These are phyloP conservation scores for Fibroporia radiculosa DNA, from an alignment of 768 basidiomycete species.

Conservation along the genomic window DNA sequence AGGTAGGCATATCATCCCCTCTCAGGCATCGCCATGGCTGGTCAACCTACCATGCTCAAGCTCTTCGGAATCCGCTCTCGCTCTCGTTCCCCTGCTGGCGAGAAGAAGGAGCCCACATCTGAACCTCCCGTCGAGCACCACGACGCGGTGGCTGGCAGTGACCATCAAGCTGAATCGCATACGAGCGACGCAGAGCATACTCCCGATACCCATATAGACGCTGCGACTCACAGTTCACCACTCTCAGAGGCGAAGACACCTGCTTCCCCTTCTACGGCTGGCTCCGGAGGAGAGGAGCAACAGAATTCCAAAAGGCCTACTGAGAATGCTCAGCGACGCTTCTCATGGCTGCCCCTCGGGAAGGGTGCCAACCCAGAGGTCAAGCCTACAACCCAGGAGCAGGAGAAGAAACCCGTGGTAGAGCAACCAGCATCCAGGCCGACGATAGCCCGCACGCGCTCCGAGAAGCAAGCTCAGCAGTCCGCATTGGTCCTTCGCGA, in stretches of 20 bases:
- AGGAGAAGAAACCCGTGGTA: constrained; percentile 6
- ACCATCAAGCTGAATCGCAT: background rate
- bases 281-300: background rate
- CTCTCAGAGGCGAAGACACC: background rate
- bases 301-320: background rate
- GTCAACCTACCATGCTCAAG: background rate
- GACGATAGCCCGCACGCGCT: constrained; percentile 21
- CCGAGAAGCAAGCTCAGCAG: constrained; percentile 55
- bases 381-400: background rate
- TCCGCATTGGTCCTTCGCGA: constrained; percentile 57
- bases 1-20: too few species aligned
- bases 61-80: background rate
- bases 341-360: constrained; percentile 4
- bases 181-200: background rate
- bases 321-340: background rate
- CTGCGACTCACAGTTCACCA: background rate
- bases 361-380: constrained; percentile 2
- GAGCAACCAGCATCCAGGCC: constrained; percentile 2
- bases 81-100: constrained; percentile 1
- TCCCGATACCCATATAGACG: background rate
- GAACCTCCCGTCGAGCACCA: background rate
- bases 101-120: background rate
- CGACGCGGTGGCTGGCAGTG: background rate
- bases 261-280: background rate
- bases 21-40: background rate